phyloP scores from a whole-genome alignment of 2,329 filamentous ascomycete species.

The Cadophora sp. region DNA sequence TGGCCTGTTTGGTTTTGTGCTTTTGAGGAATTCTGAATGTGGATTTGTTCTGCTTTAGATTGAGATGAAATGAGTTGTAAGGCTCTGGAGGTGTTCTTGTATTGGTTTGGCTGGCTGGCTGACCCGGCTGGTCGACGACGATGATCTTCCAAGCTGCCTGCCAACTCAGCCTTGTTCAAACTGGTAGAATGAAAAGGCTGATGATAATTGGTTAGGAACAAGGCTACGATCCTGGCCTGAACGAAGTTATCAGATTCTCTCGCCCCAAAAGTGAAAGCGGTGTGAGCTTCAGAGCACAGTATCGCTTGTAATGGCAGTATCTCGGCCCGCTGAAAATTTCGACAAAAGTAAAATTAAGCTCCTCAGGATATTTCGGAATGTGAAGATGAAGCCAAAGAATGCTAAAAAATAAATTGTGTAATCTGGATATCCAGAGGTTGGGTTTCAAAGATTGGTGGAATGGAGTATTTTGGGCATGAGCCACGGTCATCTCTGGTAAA shows the following conservation, averaged over 20 bases:
- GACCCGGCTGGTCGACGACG: not conserved
- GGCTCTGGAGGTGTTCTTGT: not conserved
- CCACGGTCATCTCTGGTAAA: slow-evolving; percentile 49
- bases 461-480: slow-evolving; percentile 57
- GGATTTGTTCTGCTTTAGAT: not conserved
- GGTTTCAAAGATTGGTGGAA: slow-evolving; percentile 58
- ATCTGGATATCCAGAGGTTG: slow-evolving; percentile 40
- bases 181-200: not conserved
- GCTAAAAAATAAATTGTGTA: slow-evolving; percentile 32
- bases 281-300: not conserved
- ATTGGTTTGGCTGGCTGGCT: not conserved
- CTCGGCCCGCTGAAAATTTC: slow-evolving; percentile 16
- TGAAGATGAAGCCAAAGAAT: slow-evolving; percentile 24
- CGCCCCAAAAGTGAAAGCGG: not conserved
- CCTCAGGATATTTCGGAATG: not conserved
- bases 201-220: slow-evolving; percentile 6
- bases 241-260: not conserved
- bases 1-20: not conserved
- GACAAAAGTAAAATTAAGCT: slow-evolving; percentile 17
- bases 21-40: not conserved
- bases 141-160: slow-evolving; percentile 10
- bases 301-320: not conserved
- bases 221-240: not conserved
- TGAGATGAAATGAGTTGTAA: not conserved
- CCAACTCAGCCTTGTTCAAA: slow-evolving; percentile 10